Evolutionary conservation across 1,139 yeast genomes (phyloP).

Genomic region (Debaryomyces sp.): DNA sequence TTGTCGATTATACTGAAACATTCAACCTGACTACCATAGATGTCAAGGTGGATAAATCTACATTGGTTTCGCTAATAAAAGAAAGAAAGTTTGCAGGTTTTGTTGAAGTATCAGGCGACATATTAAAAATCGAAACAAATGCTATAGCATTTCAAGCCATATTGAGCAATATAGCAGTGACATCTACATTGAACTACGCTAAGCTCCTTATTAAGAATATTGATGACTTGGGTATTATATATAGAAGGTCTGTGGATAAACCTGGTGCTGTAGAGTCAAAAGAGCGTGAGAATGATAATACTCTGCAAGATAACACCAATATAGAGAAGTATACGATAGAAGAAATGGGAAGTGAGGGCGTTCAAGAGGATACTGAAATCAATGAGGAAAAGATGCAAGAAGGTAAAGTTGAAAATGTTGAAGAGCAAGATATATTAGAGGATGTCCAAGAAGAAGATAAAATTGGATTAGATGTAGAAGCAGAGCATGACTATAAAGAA

Average conservation of each 20-base stretch:
- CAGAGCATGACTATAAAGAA: constrained; percentile 9
- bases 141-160: constrained; percentile 18
- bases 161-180: constrained; percentile 30
- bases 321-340: constrained; percentile 6
- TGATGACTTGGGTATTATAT: constrained; percentile 20
- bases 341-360: constrained; percentile 7
- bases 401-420: neutral
- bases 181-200: constrained; percentile 28
- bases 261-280: neutral
- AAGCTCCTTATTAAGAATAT: constrained; percentile 28
- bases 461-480: constrained; percentile 9
- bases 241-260: neutral
- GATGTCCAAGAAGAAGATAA: constrained; percentile 2
- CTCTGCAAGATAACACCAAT: neutral
- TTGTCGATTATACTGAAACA: constrained; percentile 18
- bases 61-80: constrained; percentile 14
- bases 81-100: constrained; percentile 20
- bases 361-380: constrained; percentile 9
- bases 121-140: constrained; percentile 19
- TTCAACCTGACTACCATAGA: constrained; percentile 10
- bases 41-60: constrained; percentile 12
- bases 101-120: constrained; percentile 20
- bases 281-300: constrained; percentile 6
- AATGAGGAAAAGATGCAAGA: constrained; percentile 10
- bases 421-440: neutral